Conservation (phyloP, 805 yeast species). For the Ogataea sp. region DNA sequence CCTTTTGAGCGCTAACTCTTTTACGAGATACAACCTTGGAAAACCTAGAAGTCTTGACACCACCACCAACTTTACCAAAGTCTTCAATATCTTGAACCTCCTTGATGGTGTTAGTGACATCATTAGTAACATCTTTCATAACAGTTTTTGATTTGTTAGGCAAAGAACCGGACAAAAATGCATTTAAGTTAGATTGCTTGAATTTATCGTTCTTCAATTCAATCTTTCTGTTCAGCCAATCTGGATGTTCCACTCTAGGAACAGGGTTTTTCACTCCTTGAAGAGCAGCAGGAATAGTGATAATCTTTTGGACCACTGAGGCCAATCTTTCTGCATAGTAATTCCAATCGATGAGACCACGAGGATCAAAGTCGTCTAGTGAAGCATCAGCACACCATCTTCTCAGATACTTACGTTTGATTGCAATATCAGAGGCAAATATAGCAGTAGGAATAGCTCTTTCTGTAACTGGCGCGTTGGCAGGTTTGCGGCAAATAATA, state of each 20-base stretch:
- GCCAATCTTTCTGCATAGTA: slow-evolving; percentile 88
- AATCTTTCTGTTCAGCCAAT: slow-evolving; percentile 73
- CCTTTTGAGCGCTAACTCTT: slow-evolving; percentile 25
- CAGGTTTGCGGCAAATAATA: slow-evolving; percentile 78
- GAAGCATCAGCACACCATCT: slow-evolving; percentile 83
- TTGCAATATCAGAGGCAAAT: slow-evolving; percentile 70
- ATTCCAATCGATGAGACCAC: slow-evolving; percentile 87
- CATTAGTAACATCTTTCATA: slow-evolving; percentile 18
- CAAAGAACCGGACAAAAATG: slow-evolving; percentile 45
- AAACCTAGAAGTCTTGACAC: slow-evolving; percentile 23
- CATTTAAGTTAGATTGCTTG: slow-evolving; percentile 60
- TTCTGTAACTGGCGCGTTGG: slow-evolving; percentile 86
- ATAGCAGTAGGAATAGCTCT: slow-evolving; percentile 96
- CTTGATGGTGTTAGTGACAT: slow-evolving; percentile 25
- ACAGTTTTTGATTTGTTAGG: slow-evolving; percentile 24
- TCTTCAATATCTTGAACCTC: slow-evolving; percentile 80
- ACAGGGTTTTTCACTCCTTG: slow-evolving; percentile 88
- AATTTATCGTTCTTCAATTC: slow-evolving; percentile 51
- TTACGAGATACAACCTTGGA: slow-evolving; percentile 42
- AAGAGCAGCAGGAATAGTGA: slow-evolving; percentile 94
- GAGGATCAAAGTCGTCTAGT: slow-evolving; percentile 74
- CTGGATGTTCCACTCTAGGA: slow-evolving; percentile 90
- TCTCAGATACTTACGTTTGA: slow-evolving; percentile 66
- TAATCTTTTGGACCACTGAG: slow-evolving; percentile 88
- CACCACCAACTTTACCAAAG: slow-evolving; percentile 33